These are phyloP conservation scores for Chaetothyriales sp. DNA, from an alignment of 2,329 filamentous ascomycete genomes.

Conservation along the genomic window DNA sequence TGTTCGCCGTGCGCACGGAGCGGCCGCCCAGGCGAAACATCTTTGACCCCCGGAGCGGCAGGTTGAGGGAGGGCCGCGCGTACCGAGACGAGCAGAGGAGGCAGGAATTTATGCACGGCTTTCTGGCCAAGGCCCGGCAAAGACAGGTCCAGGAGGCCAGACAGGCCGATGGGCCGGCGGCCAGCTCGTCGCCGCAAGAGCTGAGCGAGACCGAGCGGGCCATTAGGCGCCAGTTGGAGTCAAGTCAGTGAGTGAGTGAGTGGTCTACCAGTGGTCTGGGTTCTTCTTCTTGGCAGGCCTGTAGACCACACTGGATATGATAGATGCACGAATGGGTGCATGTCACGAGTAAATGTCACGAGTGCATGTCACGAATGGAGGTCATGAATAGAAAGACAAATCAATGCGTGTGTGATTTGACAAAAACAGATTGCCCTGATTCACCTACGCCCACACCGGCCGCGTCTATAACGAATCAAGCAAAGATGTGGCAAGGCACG, in stretches of 20 bases:
- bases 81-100: slow-evolving; percentile 10
- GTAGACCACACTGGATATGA: not conserved
- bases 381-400: not conserved
- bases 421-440: not conserved
- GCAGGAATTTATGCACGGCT: slow-evolving; percentile 13
- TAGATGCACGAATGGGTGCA: not conserved
- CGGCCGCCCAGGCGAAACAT: slow-evolving; percentile 38
- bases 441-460: not conserved
- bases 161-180: not conserved
- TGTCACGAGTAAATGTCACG: too few relatives aligned
- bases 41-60: slow-evolving; percentile 21
- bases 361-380: too few relatives aligned
- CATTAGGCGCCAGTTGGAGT: slow-evolving; percentile 10
- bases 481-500: not conserved
- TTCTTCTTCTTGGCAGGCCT: not conserved
- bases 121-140: slow-evolving; percentile 6
- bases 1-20: slow-evolving; percentile 56
- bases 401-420: not conserved
- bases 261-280: too few relatives aligned
- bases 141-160: slow-evolving; percentile 2
- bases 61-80: slow-evolving; percentile 7
- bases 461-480: not conserved
- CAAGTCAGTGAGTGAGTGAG: slow-evolving; percentile 1
- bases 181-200: not conserved
- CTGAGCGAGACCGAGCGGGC: slow-evolving; percentile 7